phyloP scores from a whole-genome alignment of 306 rosid genomes.

The Adenanthera pavonina region DNA sequence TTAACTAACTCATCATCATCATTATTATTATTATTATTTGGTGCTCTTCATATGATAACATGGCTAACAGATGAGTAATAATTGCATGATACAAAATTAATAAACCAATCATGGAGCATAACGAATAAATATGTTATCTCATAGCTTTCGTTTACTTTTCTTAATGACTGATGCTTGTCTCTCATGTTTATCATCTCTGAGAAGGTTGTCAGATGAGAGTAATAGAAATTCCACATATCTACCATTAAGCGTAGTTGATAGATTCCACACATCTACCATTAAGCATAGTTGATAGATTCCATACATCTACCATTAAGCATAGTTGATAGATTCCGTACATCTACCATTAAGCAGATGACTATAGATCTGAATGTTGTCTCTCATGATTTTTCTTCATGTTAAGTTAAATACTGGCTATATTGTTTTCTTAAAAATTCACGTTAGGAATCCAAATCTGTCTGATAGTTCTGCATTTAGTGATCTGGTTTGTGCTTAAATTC shows the following conservation, averaged over 20 bases:
- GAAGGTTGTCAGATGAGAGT: neutral
- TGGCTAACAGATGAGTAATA: neutral
- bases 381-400: neutral
- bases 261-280: neutral
- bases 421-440: neutral
- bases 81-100: neutral
- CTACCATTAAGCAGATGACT: neutral
- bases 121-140: neutral
- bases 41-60: neutral
- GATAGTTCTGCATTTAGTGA: conserved; percentile 14
- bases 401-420: neutral
- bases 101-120: neutral
- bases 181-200: neutral
- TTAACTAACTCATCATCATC: neutral
- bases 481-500: conserved; percentile 18
- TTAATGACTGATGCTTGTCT: neutral
- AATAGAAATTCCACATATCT: neutral
- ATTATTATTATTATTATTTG: neutral
- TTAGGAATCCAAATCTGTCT: neutral
- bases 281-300: neutral
- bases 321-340: neutral
- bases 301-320: neutral
- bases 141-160: neutral
- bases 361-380: neutral
- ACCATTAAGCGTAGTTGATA: neutral